Conservation (phyloP, 129 eudicot genomes). For the Logfia minima region DNA sequence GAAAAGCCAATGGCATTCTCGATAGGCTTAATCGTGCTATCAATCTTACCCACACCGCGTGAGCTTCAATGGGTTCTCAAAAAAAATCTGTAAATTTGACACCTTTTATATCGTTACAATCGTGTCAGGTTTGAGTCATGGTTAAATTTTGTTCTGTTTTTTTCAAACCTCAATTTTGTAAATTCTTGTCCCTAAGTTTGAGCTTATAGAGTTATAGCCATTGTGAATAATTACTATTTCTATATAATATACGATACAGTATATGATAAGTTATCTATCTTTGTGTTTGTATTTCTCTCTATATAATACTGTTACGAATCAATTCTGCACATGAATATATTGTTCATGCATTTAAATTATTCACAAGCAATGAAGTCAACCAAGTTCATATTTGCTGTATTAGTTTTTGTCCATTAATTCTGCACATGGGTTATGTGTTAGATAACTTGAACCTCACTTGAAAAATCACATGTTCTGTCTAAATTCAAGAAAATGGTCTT, state of each 20-base stretch:
- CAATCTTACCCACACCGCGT: conserved; percentile 89
- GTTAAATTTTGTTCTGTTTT: conserved; percentile 31
- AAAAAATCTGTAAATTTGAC: conserved; percentile 65
- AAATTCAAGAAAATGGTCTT: conserved; percentile 25
- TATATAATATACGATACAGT: neutral
- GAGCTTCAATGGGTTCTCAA: conserved; percentile 26
- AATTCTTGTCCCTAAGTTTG: conserved; percentile 48
- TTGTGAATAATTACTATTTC: conserved; percentile 55
- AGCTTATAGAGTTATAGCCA: conserved; percentile 46
- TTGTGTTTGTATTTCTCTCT: conserved; percentile 15
- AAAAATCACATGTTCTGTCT: conserved; percentile 40
- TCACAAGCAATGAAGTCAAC: conserved; percentile 38
- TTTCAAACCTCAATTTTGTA: conserved; percentile 46
- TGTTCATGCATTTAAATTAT: conserved; percentile 15
- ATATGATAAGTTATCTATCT: conserved; percentile 20
- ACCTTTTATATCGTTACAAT: conserved; percentile 14
- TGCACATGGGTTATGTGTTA: conserved; percentile 46
- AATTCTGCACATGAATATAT: conserved; percentile 38
- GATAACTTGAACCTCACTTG: conserved; percentile 44
- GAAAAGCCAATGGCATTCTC: conserved; percentile 88
- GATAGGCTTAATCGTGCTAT: conserved; percentile 67
- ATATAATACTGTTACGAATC: conserved; percentile 15
- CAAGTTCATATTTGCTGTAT: conserved; percentile 42
- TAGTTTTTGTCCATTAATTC: conserved; percentile 36
- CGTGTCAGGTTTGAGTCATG: conserved; percentile 39